Conservation (phyloP, 1,284 basidiomycete species). For the Sporisorium iseilematis-ciliati region DNA sequence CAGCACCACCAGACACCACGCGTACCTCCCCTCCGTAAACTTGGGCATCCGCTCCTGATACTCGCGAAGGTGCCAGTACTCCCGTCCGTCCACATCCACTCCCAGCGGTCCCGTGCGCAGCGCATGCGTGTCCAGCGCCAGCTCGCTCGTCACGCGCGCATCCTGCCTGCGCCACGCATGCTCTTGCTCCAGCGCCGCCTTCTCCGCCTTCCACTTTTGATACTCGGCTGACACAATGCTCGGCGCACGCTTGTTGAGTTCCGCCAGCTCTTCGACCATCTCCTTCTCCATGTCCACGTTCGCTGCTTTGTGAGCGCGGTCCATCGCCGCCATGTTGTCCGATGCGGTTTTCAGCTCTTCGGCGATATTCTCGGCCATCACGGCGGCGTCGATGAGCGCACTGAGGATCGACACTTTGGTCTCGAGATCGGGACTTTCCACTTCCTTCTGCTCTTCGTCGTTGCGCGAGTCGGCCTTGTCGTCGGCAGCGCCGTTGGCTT, state of each 20-base stretch:
- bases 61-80: slow-evolving; percentile 60
- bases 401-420: slow-evolving; percentile 42
- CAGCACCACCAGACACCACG: slow-evolving; percentile 55
- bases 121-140: slow-evolving; percentile 43
- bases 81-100: slow-evolving; percentile 50
- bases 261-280: slow-evolving; percentile 43
- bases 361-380: slow-evolving; percentile 39
- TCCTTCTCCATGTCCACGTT: slow-evolving; percentile 43
- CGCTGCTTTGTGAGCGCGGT: slow-evolving; percentile 21
- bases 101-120: slow-evolving; percentile 53
- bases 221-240: slow-evolving; percentile 46
- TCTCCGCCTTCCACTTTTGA: slow-evolving; percentile 46
- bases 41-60: slow-evolving; percentile 57
- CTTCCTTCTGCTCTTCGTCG: slow-evolving; percentile 15
- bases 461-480: neutral
- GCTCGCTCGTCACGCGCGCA: slow-evolving; percentile 22
- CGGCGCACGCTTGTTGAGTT: slow-evolving; percentile 48
- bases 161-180: slow-evolving; percentile 42
- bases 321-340: slow-evolving; percentile 29
- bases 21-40: slow-evolving; percentile 46
- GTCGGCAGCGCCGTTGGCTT: neutral
- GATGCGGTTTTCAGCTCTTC: slow-evolving; percentile 46
- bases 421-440: slow-evolving; percentile 40
- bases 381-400: slow-evolving; percentile 41
- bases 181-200: slow-evolving; percentile 28